Conservation (phyloP, 1,139 yeast genomes). For the Yamadazyma sp. region DNA sequence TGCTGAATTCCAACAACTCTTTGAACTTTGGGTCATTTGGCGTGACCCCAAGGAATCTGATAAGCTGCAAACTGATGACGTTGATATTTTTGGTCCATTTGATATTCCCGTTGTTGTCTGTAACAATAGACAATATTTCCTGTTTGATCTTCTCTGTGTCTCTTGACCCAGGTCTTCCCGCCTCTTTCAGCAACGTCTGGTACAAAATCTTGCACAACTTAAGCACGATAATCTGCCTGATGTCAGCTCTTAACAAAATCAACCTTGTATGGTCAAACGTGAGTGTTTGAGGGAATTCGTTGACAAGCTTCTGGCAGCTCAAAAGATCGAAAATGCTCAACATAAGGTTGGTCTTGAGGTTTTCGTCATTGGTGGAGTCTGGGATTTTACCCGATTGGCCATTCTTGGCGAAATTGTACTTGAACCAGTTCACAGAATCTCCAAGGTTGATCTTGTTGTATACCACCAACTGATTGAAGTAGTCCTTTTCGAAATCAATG, state of each 20-base stretch:
- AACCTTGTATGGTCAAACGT: slow-evolving; percentile 87
- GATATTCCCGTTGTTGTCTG: slow-evolving; percentile 82
- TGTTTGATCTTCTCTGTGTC: slow-evolving; percentile 40
- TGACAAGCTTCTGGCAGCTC: slow-evolving; percentile 77
- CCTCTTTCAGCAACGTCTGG: slow-evolving; percentile 60
- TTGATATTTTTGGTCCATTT: slow-evolving; percentile 88
- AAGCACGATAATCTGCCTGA: slow-evolving; percentile 79
- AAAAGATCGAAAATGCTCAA: slow-evolving; percentile 59
- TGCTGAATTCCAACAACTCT: slow-evolving; percentile 53
- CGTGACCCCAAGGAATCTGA: slow-evolving; percentile 36
- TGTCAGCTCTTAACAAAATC: slow-evolving; percentile 77
- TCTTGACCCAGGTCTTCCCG: slow-evolving; percentile 27
- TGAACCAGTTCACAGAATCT: slow-evolving; percentile 73
- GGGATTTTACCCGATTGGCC: slow-evolving; percentile 12
- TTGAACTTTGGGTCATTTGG: slow-evolving; percentile 24
- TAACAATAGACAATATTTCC: slow-evolving; percentile 76
- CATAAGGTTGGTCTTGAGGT: slow-evolving; percentile 40
- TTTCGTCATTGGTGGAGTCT: slow-evolving; percentile 8
- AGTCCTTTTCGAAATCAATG: slow-evolving; percentile 87
- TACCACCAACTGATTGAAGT: slow-evolving; percentile 68
- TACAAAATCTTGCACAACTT: slow-evolving; percentile 72
- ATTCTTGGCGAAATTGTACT: slow-evolving; percentile 7
- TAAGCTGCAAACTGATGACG: slow-evolving; percentile 70
- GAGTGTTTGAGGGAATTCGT: slow-evolving; percentile 80
- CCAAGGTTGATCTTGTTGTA: slow-evolving; percentile 66